A percentile compares a stretch with the other conserved stretches of the same genome.
phyloP scores from a whole-genome alignment of 176 grass and related monocot species.

The Miscanthus lutarioriparius region DNA sequence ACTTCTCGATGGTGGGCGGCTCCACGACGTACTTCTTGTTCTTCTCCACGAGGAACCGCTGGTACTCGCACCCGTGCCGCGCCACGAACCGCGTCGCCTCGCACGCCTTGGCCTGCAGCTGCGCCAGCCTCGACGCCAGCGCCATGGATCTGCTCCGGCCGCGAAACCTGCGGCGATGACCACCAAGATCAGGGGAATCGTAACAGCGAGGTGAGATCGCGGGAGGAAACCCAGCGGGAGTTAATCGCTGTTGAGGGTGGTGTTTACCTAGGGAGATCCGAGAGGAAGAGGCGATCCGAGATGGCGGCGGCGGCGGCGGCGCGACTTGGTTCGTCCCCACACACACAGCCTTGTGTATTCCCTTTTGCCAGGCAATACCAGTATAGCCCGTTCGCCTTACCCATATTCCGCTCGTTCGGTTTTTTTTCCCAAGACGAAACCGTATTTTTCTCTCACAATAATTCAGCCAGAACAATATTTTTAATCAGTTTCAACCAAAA shows the following conservation, averaged over 20 bases:
- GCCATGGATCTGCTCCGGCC: constrained; percentile 46
- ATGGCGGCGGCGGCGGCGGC: constrained; percentile 24
- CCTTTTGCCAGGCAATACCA: too few relatives aligned
- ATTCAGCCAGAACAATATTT: too few relatives aligned
- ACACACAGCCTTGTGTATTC: background rate
- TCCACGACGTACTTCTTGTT: constrained; percentile 76
- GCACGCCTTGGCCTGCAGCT: constrained; percentile 73
- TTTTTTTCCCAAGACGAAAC: too few relatives aligned
- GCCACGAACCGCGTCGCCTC: constrained; percentile 67
- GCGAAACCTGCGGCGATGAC: background rate
- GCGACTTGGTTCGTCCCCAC: background rate
- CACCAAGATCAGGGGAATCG: background rate
- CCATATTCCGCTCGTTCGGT: too few relatives aligned
- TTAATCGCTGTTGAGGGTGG: background rate
- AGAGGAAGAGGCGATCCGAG: constrained; percentile 6
- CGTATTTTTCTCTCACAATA: too few relatives aligned
- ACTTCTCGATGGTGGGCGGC: constrained; percentile 68
- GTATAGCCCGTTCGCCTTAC: too few relatives aligned
- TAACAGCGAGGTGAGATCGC: constrained; percentile 2
- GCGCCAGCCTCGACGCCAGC: constrained; percentile 72
- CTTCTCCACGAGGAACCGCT: constrained; percentile 66
- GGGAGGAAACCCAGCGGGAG: background rate
- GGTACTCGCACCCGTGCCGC: constrained; percentile 67
- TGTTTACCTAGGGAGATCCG: constrained; percentile 18
- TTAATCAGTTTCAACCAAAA: too few relatives aligned